These are phyloP conservation scores for Alternaria gansuensis DNA, from an alignment of 2,329 filamentous ascomycete species.

Conservation along the genomic window DNA sequence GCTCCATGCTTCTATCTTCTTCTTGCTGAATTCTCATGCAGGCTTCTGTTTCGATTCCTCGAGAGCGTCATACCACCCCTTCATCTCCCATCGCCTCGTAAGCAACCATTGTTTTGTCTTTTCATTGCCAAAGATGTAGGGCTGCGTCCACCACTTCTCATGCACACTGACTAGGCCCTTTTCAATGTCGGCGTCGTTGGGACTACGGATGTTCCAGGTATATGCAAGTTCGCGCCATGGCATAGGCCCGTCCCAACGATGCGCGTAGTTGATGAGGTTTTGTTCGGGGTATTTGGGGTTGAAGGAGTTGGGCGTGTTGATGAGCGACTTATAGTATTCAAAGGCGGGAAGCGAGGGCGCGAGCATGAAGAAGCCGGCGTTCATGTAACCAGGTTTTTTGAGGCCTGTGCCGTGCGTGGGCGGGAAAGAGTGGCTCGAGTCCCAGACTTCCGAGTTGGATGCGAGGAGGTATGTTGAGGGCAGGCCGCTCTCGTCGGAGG, in stretches of 20 bases:
- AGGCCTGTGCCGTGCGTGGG: slow-evolving; percentile 42
- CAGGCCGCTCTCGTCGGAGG: slow-evolving; percentile 18
- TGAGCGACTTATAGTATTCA: slow-evolving; percentile 45
- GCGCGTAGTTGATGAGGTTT: slow-evolving; percentile 51
- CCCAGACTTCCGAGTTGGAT: slow-evolving; percentile 44
- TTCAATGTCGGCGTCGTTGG: slow-evolving; percentile 49
- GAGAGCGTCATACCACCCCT: slow-evolving; percentile 50
- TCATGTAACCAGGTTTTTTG: slow-evolving; percentile 45
- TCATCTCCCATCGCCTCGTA: slow-evolving; percentile 52
- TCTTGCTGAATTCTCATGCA: neutral
- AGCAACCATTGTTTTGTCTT: slow-evolving; percentile 47
- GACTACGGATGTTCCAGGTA: slow-evolving; percentile 53
- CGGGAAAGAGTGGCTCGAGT: slow-evolving; percentile 47
- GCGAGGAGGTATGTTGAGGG: slow-evolving; percentile 49
- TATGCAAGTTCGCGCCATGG: slow-evolving; percentile 52
- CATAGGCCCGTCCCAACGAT: slow-evolving; percentile 51
- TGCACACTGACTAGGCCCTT: slow-evolving; percentile 51
- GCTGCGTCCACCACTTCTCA: slow-evolving; percentile 54
- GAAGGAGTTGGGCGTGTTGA: slow-evolving; percentile 44
- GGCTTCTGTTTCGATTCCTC: slow-evolving; percentile 23
- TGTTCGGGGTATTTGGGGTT: slow-evolving; percentile 49
- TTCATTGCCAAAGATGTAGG: slow-evolving; percentile 34
- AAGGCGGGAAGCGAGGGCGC: slow-evolving; percentile 42
- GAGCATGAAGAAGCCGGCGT: slow-evolving; percentile 53
- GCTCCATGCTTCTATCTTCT: neutral